Percentiles rank a stretch among this genome's conserved stretches.
phyloP scores from a whole-genome alignment of 73 alveolate species.

The Uronychia setigera region DNA sequence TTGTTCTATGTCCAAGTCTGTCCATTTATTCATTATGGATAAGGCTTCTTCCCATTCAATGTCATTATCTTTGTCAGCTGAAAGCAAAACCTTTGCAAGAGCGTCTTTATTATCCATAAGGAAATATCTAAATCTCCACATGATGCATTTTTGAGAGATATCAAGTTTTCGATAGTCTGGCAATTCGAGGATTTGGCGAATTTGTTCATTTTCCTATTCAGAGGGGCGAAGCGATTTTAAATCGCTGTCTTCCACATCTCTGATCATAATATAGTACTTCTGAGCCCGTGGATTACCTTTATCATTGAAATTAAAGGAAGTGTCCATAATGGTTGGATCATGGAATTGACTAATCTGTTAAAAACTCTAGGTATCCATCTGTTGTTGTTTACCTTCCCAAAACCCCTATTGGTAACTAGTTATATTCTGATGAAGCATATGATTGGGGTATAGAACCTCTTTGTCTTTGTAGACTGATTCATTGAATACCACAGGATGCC shows the following conservation, averaged over 20 bases:
- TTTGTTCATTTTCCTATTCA: slow-evolving; percentile 70
- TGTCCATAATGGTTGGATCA: slow-evolving; percentile 67
- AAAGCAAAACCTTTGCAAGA: slow-evolving; percentile 84
- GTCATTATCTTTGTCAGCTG: slow-evolving; percentile 93
- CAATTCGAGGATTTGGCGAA: slow-evolving; percentile 68
- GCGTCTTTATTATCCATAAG: slow-evolving; percentile 89
- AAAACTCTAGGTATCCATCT: no score
- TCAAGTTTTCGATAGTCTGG: slow-evolving; percentile 87
- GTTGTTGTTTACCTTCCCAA: no score
- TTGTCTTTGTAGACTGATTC: no score
- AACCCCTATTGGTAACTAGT: no score
- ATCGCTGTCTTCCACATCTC: slow-evolving; percentile 78
- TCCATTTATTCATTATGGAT: slow-evolving; percentile 88
- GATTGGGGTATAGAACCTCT: no score
- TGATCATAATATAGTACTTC: slow-evolving; percentile 80
- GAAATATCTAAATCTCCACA: slow-evolving; percentile 93
- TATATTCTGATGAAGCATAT: no score
- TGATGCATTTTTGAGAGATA: slow-evolving; percentile 61
- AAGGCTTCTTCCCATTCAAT: slow-evolving; percentile 91
- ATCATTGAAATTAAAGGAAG: slow-evolving; percentile 67
- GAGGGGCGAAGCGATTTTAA: slow-evolving; percentile 77
- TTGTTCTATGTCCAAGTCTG: slow-evolving; percentile 90
- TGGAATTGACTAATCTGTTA: slow-evolving; percentile 43
- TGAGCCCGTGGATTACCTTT: slow-evolving; percentile 81
- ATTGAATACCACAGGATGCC: not conserved